A percentile compares a stretch with the other conserved stretches of the same genome.
These are phyloP conservation scores for Ophiostoma triangulosporum DNA, from an alignment of 2,329 filamentous ascomycete genomes.

Conservation along the genomic window DNA sequence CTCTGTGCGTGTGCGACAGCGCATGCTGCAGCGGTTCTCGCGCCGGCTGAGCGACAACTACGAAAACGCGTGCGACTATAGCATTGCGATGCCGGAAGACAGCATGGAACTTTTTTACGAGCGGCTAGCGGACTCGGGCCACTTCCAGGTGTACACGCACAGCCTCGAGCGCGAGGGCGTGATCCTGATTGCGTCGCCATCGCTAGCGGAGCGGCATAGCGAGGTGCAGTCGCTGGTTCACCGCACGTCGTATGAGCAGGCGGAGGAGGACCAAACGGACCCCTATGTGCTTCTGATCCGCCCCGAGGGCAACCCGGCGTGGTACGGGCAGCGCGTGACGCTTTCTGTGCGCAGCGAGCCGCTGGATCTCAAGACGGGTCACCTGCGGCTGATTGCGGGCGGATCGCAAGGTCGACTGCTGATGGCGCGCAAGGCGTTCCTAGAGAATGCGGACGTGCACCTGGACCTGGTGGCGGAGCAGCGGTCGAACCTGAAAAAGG, in stretches of 20 bases:
- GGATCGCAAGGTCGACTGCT: constrained; percentile 67
- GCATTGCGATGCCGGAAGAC: constrained; percentile 53
- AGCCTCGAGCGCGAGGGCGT: constrained; percentile 56
- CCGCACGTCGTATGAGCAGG: constrained; percentile 43
- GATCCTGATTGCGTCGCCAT: constrained; percentile 73
- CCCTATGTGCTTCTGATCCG: constrained; percentile 77
- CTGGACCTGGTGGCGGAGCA: constrained; percentile 85
- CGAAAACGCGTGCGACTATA: constrained; percentile 93
- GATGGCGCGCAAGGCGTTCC: constrained; percentile 65
- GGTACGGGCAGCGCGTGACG: constrained; percentile 66
- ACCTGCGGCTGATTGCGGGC: constrained; percentile 77
- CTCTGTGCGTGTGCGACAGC: constrained; percentile 87
- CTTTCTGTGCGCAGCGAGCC: constrained; percentile 63
- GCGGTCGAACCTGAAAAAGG: constrained; percentile 81
- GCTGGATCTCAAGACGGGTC: constrained; percentile 74
- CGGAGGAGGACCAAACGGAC: constrained; percentile 59
- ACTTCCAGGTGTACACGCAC: constrained; percentile 71
- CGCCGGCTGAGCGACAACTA: constrained; percentile 84
- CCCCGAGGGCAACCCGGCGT: constrained; percentile 64
- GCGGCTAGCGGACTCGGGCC: constrained; percentile 64
- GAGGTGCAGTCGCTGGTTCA: constrained; percentile 80
- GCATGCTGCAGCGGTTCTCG: constrained; percentile 92
- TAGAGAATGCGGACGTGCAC: constrained; percentile 67
- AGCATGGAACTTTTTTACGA: constrained; percentile 67
- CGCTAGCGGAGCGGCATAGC: constrained; percentile 58